A percentile compares a stretch with the other conserved stretches of the same genome.
Evolutionary conservation across 768 basidiomycete genomes (phyloP).

Genomic region (Suillus americanus): DNA sequence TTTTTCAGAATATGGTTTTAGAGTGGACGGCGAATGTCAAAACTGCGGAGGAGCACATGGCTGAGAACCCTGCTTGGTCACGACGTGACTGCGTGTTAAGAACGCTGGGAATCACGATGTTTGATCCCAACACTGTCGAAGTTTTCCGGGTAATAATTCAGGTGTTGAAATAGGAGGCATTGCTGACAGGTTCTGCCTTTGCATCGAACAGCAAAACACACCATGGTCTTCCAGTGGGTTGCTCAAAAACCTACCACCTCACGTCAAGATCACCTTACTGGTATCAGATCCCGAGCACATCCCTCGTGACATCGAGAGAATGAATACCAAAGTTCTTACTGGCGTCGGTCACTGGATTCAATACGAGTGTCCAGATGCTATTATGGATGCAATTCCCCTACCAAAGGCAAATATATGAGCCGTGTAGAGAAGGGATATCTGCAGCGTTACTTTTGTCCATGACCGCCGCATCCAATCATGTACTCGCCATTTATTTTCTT

Average conservation of each 20-base stretch:
- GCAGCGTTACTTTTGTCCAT: background rate
- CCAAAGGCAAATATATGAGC: background rate
- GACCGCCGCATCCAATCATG: background rate
- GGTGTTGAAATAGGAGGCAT: background rate
- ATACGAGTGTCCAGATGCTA: constrained; percentile 21
- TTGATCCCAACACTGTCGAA: constrained; percentile 4
- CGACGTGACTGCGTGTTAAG: constrained; percentile 9
- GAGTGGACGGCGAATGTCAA: background rate
- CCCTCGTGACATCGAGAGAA: background rate
- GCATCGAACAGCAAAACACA: constrained; percentile 9
- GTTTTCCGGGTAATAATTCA: background rate
- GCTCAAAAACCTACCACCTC: constrained; percentile 1
- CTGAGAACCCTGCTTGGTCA: constrained; percentile 22
- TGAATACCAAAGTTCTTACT: constrained; percentile 1
- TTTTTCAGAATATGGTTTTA: background rate
- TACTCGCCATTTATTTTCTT: background rate
- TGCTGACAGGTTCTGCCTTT: background rate
- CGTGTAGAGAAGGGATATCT: background rate
- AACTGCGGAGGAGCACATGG: background rate
- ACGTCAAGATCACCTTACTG: constrained; percentile 18
- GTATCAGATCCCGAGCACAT: constrained; percentile 24
- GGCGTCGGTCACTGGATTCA: constrained; percentile 28
- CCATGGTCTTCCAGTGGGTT: constrained; percentile 17
- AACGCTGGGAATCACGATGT: constrained; percentile 9
- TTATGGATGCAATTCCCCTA: constrained; percentile 14